These are phyloP conservation scores for Cordyceps cicadae DNA, from an alignment of 2,329 filamentous ascomycete genomes.

Conservation along the genomic window DNA sequence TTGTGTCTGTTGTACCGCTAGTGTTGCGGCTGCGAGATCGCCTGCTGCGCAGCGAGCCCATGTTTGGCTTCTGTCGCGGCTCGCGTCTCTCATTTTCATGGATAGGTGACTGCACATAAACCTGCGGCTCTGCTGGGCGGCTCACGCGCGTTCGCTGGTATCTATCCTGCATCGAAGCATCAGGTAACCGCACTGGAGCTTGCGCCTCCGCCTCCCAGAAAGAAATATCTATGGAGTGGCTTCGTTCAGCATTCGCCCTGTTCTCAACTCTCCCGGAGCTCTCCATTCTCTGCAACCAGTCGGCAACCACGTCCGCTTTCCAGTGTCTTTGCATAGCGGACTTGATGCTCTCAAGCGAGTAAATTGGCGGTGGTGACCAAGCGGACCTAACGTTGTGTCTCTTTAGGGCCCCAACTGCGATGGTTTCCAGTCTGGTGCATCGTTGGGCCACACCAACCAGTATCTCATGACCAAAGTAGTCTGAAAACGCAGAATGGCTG, in stretches of 20 bases:
- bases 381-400: constrained; percentile 38
- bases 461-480: constrained; percentile 18
- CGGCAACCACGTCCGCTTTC: constrained; percentile 36
- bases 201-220: not conserved
- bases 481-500: constrained; percentile 47
- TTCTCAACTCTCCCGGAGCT: not conserved
- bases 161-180: not conserved
- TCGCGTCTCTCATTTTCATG: constrained; percentile 4
- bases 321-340: constrained; percentile 40
- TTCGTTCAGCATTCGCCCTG: not conserved
- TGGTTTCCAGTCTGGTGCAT: constrained; percentile 45
- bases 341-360: constrained; percentile 31
- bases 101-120: not conserved
- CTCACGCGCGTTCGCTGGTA: not conserved
- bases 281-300: constrained; percentile 31
- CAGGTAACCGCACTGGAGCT: not conserved
- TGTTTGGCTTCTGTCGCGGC: not conserved
- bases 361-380: constrained; percentile 40
- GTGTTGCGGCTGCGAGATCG: not conserved
- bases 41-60: not conserved
- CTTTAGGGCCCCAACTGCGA: constrained; percentile 41
- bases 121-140: not conserved
- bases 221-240: too few relatives aligned
- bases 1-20: not conserved
- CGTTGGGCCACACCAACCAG: constrained; percentile 28